These are phyloP conservation scores for Backusella mclennaniae DNA, from an alignment of 192 early-diverging fungal genomes.

Conservation along the genomic window DNA sequence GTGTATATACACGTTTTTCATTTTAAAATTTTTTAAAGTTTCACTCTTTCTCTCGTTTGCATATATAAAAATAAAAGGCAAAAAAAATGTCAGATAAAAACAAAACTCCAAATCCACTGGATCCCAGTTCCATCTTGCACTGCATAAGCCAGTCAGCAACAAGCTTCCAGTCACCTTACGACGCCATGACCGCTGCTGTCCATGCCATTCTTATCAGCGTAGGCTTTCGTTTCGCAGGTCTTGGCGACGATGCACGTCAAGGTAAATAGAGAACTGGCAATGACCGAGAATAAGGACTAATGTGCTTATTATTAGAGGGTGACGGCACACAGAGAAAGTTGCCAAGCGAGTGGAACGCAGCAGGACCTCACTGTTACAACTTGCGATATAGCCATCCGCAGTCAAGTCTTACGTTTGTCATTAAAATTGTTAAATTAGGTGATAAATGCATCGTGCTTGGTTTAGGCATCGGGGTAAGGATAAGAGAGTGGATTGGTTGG, in stretches of 20 bases:
- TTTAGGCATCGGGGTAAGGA: constrained; percentile 59
- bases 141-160: background rate
- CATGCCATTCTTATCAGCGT: constrained; percentile 62
- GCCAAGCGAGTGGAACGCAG: constrained; percentile 58
- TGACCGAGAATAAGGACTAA: too few relatives aligned
- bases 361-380: constrained; percentile 54
- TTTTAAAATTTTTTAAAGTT: background rate
- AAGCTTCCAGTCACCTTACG: constrained; percentile 38
- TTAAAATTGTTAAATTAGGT: constrained; percentile 66
- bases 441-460: constrained; percentile 64
- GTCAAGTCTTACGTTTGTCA: constrained; percentile 63
- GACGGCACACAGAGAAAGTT: constrained; percentile 35
- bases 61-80: background rate
- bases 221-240: constrained; percentile 60
- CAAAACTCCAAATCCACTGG: constrained; percentile 22
- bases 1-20: background rate
- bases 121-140: constrained; percentile 34
- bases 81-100: background rate
- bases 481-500: too few relatives aligned
- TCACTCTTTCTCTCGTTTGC: background rate
- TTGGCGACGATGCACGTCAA: constrained; percentile 55
- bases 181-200: constrained; percentile 46
- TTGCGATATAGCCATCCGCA: constrained; percentile 66
- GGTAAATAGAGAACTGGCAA: constrained; percentile 13
- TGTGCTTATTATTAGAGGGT: background rate